Conservation (phyloP, 2,329 filamentous ascomycete genomes). For the Clonostachys byssicola region DNA sequence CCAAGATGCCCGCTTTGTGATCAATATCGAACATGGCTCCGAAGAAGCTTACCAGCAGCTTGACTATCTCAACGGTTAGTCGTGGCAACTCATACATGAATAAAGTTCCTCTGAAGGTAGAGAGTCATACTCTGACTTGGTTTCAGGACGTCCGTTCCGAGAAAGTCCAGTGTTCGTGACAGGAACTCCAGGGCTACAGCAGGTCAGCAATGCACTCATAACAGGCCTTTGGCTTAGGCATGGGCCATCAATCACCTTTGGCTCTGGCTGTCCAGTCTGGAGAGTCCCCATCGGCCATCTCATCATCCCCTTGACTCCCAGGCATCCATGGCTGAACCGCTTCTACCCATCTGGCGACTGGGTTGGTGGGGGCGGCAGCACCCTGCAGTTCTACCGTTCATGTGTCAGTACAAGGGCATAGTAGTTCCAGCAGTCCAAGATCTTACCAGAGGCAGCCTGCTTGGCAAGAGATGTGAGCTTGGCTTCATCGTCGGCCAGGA, state of each 20-base stretch:
- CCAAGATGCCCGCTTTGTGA: conserved; percentile 53
- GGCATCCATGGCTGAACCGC: conserved; percentile 53
- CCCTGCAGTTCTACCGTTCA: conserved; percentile 34
- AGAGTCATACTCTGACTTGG: conserved; percentile 38
- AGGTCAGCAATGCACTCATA: neutral
- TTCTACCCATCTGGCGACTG: conserved; percentile 50
- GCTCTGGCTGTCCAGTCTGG: conserved; percentile 50
- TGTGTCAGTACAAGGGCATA: conserved; percentile 7
- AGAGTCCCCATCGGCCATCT: conserved; percentile 29
- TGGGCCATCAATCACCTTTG: conserved; percentile 29
- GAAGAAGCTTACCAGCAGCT: conserved; percentile 49
- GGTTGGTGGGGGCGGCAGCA: conserved; percentile 34
- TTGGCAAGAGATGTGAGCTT: conserved; percentile 32
- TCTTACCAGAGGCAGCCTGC: conserved; percentile 37
- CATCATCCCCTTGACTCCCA: conserved; percentile 27
- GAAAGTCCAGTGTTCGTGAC: conserved; percentile 44
- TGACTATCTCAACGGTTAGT: conserved; percentile 16
- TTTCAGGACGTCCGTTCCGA: conserved; percentile 40
- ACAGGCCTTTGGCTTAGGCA: neutral
- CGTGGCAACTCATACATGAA: neutral
- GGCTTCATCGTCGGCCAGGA: conserved; percentile 43
- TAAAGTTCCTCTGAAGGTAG: neutral
- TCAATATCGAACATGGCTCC: conserved; percentile 55
- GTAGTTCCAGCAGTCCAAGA: neutral
- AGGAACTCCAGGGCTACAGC: conserved; percentile 49